phyloP scores from a whole-genome alignment of 352 stramenopile genomes.

The Globisporangium cystogenes region DNA sequence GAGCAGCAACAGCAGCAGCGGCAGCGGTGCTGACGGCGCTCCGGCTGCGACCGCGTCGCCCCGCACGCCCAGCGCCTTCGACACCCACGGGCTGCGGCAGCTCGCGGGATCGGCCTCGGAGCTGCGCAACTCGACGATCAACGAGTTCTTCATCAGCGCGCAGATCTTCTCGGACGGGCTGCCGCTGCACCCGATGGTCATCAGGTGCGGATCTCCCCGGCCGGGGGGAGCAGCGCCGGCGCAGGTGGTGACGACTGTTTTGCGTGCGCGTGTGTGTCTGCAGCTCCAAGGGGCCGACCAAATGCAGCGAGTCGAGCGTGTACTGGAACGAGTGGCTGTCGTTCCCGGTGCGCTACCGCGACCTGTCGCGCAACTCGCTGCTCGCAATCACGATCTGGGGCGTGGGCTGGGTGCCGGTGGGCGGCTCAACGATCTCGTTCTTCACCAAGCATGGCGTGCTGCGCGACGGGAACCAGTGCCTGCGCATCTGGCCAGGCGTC shows the following conservation, averaged over 20 bases:
- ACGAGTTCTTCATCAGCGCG: constrained; percentile 86
- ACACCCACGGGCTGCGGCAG: constrained; percentile 43
- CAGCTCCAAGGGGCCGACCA: constrained; percentile 76
- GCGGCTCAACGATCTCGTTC: constrained; percentile 81
- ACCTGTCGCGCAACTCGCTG: constrained; percentile 81
- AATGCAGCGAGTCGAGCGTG: constrained; percentile 83
- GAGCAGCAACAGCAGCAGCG: constrained; percentile 6
- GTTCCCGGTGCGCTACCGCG: constrained; percentile 81
- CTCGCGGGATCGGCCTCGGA: constrained; percentile 54
- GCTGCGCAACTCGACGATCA: constrained; percentile 76
- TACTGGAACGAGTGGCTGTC: constrained; percentile 89
- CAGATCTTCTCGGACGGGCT: constrained; percentile 84
- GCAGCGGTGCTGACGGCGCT: neutral
- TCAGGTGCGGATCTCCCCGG: constrained; percentile 29
- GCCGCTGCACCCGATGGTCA: constrained; percentile 76
- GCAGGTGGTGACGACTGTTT: neutral
- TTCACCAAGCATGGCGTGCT: constrained; percentile 86
- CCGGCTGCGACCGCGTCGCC: neutral
- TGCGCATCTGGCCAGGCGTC: constrained; percentile 70
- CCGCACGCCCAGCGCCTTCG: constrained; percentile 21
- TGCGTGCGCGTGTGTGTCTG: constrained; percentile 3
- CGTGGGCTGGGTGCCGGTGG: constrained; percentile 74
- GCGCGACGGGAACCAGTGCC: constrained; percentile 82
- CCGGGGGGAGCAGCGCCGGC: neutral
- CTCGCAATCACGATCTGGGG: constrained; percentile 84